Evolutionary conservation across 805 yeast species (phyloP), one percentile per base, ranked within the genome.

Genomic region (Saturnispora diversa): DNA sequence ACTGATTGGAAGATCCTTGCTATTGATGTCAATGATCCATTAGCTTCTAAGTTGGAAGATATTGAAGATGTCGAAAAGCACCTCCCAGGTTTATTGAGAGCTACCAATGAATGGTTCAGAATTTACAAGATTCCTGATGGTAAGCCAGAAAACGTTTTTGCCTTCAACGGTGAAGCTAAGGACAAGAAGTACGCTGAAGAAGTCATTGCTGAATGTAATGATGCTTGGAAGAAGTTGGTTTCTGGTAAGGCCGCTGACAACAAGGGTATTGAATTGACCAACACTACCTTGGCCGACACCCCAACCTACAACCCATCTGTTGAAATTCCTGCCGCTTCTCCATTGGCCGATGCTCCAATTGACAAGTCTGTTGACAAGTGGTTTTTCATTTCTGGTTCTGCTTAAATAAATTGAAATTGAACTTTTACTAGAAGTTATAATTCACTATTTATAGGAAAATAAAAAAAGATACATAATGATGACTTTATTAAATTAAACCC

Each of bases 71-170:
- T 92, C 49, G 87, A 76, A 64, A 75, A 74, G 56, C 80, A 82
- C 61, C 78, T 88, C 64, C 98, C 98, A 45, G 96, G 96, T 41
- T 71, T 92, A 44, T 70, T 92, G 59, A 84, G 94, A 62, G 83
- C 95, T 50, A 92, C 97, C 44, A 80, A 87, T 64, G 94, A 84
- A 67, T 92, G 98, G 98, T 92, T 92, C 79, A 83, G 94, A 64
- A 87, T 88, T 66, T 92, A 92, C 79, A 92, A 92, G 68, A 75
- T 87, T 53, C 97, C 98, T 41, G 98, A 90, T 63, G 98, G 97
- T 47, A 92, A 92, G 74, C 95, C 95, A 55, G 84, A 77, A 66
- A 92, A 92, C 68, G 83, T 82, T 66, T 90, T 92, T 63, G 97
- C 97, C n/a, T 87, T 86, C 78, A 74, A 84, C 46, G 98, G 96